Evolutionary conservation across 495 filamentous ascomycete species (phyloP).

Genomic region (Penicillium coffeae): DNA sequence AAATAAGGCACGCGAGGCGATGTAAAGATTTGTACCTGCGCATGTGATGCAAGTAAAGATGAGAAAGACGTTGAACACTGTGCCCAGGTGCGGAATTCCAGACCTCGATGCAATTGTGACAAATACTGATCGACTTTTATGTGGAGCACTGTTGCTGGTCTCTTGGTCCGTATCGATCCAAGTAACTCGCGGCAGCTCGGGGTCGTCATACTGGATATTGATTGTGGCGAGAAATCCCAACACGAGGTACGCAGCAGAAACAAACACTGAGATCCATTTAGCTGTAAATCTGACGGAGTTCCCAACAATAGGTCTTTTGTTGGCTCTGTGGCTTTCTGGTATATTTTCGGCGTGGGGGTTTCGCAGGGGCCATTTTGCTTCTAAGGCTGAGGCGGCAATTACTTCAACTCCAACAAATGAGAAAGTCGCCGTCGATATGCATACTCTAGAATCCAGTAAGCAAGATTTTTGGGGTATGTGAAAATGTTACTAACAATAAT

Average conservation of each 20-base stretch:
- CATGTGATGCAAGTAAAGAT: conserved; percentile 39
- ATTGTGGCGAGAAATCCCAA: conserved; percentile 27
- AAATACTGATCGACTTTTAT: conserved; percentile 27
- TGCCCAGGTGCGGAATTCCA: conserved; percentile 23
- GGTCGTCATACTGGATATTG: conserved; percentile 37
- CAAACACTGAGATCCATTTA: conserved; percentile 29
- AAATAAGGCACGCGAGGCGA: conserved; percentile 44
- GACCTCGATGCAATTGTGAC: conserved; percentile 30
- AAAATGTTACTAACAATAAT: conserved; percentile 29
- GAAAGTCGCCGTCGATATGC: conserved; percentile 42
- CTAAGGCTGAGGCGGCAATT: conserved; percentile 42
- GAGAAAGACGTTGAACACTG: conserved; percentile 37
- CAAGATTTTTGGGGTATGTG: background rate
- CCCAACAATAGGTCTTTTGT: conserved; percentile 9
- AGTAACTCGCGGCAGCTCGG: conserved; percentile 25
- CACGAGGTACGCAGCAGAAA: conserved; percentile 3
- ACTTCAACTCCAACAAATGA: conserved; percentile 45
- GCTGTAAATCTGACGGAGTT: conserved; percentile 29
- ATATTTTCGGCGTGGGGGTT: background rate
- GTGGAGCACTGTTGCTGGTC: background rate
- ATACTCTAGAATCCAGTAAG: conserved; percentile 22
- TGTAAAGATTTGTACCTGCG: conserved; percentile 43
- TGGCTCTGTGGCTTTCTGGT: background rate
- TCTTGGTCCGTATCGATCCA: conserved; percentile 21
- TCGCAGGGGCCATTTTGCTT: conserved; percentile 24